phyloP scores from a whole-genome alignment of 106 monocot species.

The Dendrobium catenatum region DNA sequence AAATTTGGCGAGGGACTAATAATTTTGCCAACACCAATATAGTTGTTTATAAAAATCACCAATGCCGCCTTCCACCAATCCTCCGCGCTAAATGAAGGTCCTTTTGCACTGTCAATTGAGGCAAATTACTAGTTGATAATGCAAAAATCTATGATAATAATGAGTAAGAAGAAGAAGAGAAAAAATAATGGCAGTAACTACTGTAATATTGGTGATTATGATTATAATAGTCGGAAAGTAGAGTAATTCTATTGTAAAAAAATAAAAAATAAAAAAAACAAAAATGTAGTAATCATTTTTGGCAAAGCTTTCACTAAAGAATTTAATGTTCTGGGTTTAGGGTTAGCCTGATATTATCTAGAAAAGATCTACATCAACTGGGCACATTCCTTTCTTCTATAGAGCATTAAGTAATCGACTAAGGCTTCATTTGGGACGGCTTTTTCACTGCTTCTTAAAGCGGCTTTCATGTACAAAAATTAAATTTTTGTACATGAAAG shows the following conservation, averaged over 20 bases:
- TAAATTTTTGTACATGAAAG: no score
- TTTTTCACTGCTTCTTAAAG: no score
- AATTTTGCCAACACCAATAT: no score
- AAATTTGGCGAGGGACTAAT: no score
- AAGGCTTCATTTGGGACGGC: no score
- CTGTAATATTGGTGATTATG: not conserved
- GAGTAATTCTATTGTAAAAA: not conserved
- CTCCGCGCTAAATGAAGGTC: not conserved
- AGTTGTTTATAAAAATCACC: not conserved
- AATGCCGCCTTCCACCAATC: constrained; percentile 3
- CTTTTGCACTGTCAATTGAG: not conserved
- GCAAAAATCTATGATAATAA: not conserved
- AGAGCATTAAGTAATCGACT: no score
- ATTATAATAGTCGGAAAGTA: not conserved
- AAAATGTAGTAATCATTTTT: no score
- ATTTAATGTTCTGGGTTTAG: not conserved
- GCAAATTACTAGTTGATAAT: not conserved
- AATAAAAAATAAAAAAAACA: no score
- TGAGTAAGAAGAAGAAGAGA: not conserved
- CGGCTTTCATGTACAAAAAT: no score
- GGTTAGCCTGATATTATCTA: no score
- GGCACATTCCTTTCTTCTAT: no score
- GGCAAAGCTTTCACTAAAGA: not conserved
- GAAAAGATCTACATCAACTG: no score
- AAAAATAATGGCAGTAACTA: not conserved